phyloP scores from a whole-genome alignment of 805 yeast genomes.

The Ogataea ganodermae region DNA sequence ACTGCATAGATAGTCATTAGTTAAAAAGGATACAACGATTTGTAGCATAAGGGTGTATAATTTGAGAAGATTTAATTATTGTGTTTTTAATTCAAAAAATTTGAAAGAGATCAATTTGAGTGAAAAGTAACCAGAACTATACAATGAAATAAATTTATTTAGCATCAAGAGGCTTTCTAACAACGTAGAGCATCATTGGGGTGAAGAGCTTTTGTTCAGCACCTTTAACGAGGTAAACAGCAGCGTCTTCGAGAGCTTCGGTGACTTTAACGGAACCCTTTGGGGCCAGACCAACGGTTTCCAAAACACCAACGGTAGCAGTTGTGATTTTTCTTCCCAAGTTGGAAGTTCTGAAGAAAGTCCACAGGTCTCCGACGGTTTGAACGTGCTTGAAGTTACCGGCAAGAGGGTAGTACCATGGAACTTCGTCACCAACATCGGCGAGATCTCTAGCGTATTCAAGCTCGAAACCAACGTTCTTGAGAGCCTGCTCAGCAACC shows the following conservation, averaged over 20 bases:
- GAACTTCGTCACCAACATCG: constrained; percentile 75
- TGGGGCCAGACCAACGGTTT: constrained; percentile 86
- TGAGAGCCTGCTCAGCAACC: constrained; percentile 86
- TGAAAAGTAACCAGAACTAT: too few species aligned
- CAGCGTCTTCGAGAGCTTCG: constrained; percentile 93
- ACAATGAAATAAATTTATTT: too few species aligned
- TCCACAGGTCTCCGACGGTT: constrained; percentile 70
- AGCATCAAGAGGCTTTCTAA: constrained; percentile 67
- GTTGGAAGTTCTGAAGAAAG: constrained; percentile 84
- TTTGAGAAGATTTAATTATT: constrained; percentile 6
- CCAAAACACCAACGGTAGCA: constrained; percentile 76
- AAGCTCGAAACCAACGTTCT: constrained; percentile 84
- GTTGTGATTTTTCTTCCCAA: constrained; percentile 88
- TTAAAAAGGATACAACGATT: neutral
- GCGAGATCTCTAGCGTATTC: constrained; percentile 81
- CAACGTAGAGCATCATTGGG: constrained; percentile 95
- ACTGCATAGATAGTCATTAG: constrained; percentile 54
- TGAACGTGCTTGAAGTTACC: constrained; percentile 93
- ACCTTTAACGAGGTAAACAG: constrained; percentile 91
- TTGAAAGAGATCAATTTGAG: neutral
- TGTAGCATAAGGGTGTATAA: constrained; percentile 6
- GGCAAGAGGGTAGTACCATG: constrained; percentile 96
- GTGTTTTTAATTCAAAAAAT: constrained; percentile 10
- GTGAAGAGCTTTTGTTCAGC: constrained; percentile 89
- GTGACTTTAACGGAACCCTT: constrained; percentile 90